These are phyloP conservation scores for Cardamine resedifolia DNA, from an alignment of 345 rosid species.

Conservation along the genomic window DNA sequence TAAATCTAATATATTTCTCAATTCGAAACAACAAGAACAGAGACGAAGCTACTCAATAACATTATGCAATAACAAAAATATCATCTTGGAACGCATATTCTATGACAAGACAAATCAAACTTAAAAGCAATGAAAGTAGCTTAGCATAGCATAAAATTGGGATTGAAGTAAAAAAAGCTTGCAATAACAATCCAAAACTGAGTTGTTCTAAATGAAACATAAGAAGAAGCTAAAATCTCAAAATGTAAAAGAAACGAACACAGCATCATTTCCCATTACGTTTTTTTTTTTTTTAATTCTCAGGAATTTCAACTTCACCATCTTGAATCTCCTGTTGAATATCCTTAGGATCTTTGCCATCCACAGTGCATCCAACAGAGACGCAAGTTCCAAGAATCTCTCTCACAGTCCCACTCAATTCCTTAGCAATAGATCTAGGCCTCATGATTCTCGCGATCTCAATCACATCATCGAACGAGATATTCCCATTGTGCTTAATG, in stretches of 20 bases:
- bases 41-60: neutral
- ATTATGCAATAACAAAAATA: neutral
- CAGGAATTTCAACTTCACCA: constrained; percentile 62
- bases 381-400: constrained; percentile 80
- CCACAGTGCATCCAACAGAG: constrained; percentile 73
- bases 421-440: constrained; percentile 72
- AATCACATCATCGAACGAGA: constrained; percentile 66
- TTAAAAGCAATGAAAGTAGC: neutral
- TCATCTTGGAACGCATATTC: neutral
- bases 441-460: constrained; percentile 74
- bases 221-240: constrained; percentile 28
- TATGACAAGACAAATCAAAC: neutral
- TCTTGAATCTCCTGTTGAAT: constrained; percentile 65
- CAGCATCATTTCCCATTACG: constrained; percentile 2
- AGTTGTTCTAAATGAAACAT: constrained; percentile 13
- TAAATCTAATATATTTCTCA: neutral
- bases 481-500: constrained; percentile 65
- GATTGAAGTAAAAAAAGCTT: neutral
- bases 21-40: neutral
- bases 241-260: constrained; percentile 9
- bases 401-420: constrained; percentile 61
- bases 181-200: constrained; percentile 44
- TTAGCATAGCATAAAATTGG: neutral
- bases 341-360: constrained; percentile 68
- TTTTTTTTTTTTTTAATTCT: constrained; percentile 38